Percentiles rank a stretch among this genome's conserved stretches.
phyloP scores from a whole-genome alignment of 805 yeast species.

The Saccharomycopsis malanga region DNA sequence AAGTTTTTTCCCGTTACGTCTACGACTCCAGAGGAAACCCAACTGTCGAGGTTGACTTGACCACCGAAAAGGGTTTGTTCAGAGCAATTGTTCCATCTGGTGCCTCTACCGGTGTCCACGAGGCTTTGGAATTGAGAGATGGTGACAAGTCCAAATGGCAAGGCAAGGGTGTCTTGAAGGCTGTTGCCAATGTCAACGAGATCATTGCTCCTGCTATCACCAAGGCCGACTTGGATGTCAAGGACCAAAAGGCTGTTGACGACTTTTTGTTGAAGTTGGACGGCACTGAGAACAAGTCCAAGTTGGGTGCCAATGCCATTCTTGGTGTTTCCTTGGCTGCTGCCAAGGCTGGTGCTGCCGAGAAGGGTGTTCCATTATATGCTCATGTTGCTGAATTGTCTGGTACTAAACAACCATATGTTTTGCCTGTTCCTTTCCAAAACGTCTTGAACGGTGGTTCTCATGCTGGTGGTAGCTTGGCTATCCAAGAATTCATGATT shows the following conservation, averaged over 20 bases:
- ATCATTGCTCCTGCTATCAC: constrained; percentile 91
- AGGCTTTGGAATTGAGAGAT: constrained; percentile 97
- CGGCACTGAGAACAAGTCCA: constrained; percentile 96
- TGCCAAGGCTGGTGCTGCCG: constrained; percentile 98
- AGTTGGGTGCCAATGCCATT: constrained; percentile 97
- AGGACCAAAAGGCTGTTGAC: constrained; percentile 81
- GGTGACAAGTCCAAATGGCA: constrained; percentile 96
- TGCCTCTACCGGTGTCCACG: constrained; percentile 98
- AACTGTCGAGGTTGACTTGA: constrained; percentile 96
- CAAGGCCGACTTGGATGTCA: constrained; percentile 73
- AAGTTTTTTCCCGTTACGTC: constrained; percentile 91
- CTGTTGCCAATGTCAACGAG: constrained; percentile 92
- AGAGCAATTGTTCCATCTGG: constrained; percentile 99
- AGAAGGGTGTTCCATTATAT: constrained; percentile 89
- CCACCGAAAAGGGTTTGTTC: constrained; percentile 90
- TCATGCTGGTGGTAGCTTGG: constrained; percentile 99
- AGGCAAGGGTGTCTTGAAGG: constrained; percentile 98
- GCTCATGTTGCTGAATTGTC: constrained; percentile 80
- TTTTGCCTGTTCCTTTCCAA: constrained; percentile 98
- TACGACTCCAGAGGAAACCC: constrained; percentile 99
- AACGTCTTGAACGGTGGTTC: constrained; percentile 99
- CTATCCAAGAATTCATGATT: constrained; percentile 99
- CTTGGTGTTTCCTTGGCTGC: constrained; percentile 96
- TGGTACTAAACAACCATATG: constrained; percentile 64
- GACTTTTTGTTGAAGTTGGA: constrained; percentile 79